Base-by-base conservation (phyloP, 2,329 filamentous ascomycete genomes). In the Malbranchea zuffiana region DNA sequence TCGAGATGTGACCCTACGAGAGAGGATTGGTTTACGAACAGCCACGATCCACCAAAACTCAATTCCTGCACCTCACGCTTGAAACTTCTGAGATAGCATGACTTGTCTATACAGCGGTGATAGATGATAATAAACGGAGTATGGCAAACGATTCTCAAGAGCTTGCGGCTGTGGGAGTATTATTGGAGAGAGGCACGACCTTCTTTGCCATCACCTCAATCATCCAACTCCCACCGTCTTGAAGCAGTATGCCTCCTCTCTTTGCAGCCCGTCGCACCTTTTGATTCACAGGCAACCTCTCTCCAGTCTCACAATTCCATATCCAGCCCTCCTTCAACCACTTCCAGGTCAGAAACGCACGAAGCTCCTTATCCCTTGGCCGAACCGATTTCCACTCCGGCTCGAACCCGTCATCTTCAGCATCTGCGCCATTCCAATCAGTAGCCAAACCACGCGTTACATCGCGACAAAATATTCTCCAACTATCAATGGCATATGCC, bases 401-500 rank as follows among this genome's bases (percentile, higher is more conserved):
- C 49, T 85, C 78, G 52, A 87, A 85, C 6, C 50, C 31, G 19
- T 54, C 51, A 10, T 35, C 58, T 42, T 51, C 61, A 46, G 49
- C 61, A 45, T 47, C 72, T 53, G 49, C 65, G 1, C 80, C 81
- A 49, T 75, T 78, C 73, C 79, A 84, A 44, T 78, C 74, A 6
- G 61, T 55, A 1, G 79, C 75, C 12, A 77, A 57, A 0, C 76
- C 79, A 5, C 86, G 71, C 16, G 93, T 57, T 20, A 71, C 67
- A 54, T 95, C 87, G 1, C 87, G 75, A 55, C 85, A 94, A 58
- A 95, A 95, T 45, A 95, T 94, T 3, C 87, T 75, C 82, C 85
- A 95, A 52, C 81, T 87, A 57, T 95, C 87, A 32, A 88, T 66
- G 0, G 84, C 82, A 56, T 95, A 95, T 1, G 75, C 69, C 11